Percentiles rank a stretch among this genome's conserved stretches.
Conservation (phyloP, 2,329 filamentous ascomycete genomes). For the Penicillium sp. region DNA sequence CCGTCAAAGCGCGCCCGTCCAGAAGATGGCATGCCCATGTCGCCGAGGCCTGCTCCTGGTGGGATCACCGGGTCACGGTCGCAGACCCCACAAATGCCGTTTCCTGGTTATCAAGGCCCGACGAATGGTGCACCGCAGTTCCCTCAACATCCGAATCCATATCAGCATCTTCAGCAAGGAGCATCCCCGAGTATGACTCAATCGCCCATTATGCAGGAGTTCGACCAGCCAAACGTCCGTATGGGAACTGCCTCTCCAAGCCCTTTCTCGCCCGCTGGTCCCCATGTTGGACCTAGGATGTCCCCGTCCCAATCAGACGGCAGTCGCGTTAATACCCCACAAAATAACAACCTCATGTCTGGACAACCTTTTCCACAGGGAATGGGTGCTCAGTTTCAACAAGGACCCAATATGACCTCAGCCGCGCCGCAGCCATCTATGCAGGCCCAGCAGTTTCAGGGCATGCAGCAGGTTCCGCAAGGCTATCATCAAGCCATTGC, state of each 20-base stretch:
- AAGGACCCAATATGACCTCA: slow-evolving; percentile 36
- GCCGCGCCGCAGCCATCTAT: slow-evolving; percentile 38
- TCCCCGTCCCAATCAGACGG: slow-evolving; percentile 71
- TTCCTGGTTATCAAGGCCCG: slow-evolving; percentile 63
- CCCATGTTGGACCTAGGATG: slow-evolving; percentile 64
- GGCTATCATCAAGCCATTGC: slow-evolving; percentile 57
- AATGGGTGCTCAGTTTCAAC: slow-evolving; percentile 41
- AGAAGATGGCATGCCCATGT: slow-evolving; percentile 79
- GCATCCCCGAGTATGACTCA: slow-evolving; percentile 79
- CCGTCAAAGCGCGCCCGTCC: slow-evolving; percentile 83
- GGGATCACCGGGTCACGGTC: slow-evolving; percentile 78
- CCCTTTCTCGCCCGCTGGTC: slow-evolving; percentile 72
- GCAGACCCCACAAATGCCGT: slow-evolving; percentile 77
- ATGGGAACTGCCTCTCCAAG: slow-evolving; percentile 91
- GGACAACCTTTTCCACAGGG: slow-evolving; percentile 38
- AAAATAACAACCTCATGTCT: slow-evolving; percentile 64
- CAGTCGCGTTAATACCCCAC: slow-evolving; percentile 61
- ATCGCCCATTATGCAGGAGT: slow-evolving; percentile 82
- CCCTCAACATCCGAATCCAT: slow-evolving; percentile 58
- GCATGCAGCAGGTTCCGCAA: slow-evolving; percentile 40
- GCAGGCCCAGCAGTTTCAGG: slow-evolving; percentile 45
- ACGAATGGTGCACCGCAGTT: slow-evolving; percentile 58
- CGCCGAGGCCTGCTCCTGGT: slow-evolving; percentile 67
- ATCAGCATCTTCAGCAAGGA: slow-evolving; percentile 75
- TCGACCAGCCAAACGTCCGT: slow-evolving; percentile 60